Base-by-base conservation (phyloP, 495 filamentous ascomycete genomes). In the Neurospora discreta region DNA sequence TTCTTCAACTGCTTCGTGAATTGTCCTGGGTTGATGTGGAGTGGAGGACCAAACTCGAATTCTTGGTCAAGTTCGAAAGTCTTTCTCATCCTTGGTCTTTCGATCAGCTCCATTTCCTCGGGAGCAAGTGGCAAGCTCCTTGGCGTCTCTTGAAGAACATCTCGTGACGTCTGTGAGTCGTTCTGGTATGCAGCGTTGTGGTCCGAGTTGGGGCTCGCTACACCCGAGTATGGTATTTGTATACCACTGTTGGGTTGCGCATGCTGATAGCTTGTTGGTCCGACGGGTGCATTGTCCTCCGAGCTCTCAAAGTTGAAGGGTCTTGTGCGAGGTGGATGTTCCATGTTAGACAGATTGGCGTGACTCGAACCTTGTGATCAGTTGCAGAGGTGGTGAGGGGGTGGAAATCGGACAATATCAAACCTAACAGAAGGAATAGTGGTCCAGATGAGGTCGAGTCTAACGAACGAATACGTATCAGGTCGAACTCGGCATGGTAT, bases 11-110 rank as follows among this genome's bases (percentile, higher is more conserved):
- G 71, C 9, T 60, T 71, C 6, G 72, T 73, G 58, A 73, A 73
- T 18, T 69, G 60, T 18, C 36, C 72, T 16, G 72, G 72, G 36
- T 60, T 67, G 1, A 73, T 36, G 38, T 69, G 58, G 5, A 71
- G 36, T 1, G 72, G 20, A 58, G 72, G 72, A 52, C 72, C 72
- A 7, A 39, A 73, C 20, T 60, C 20, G 65, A 58, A 73, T 13
- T 67, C 69, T 44, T 69, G 41, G 0, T 68, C 72, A 11, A 71
- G n/a, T 26, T 71, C 70, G 18, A 23, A 23, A 3, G 20, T 26
- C 23, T 60, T 52, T 10, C 3, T 65, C 23, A 44, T 58, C 0
- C 36, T 52, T 13, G 72, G 72, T 36, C 52, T 71, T 9, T 71
- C 70, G 6, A 73, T 30, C 23, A 73, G 60, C 72, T 68, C 68